A percentile compares a stretch with the other conserved stretches of the same genome.
Conservation (phyloP, 2,329 filamentous ascomycete species). For the Ophiognomonia clavigignenti-juglandacearum region DNA sequence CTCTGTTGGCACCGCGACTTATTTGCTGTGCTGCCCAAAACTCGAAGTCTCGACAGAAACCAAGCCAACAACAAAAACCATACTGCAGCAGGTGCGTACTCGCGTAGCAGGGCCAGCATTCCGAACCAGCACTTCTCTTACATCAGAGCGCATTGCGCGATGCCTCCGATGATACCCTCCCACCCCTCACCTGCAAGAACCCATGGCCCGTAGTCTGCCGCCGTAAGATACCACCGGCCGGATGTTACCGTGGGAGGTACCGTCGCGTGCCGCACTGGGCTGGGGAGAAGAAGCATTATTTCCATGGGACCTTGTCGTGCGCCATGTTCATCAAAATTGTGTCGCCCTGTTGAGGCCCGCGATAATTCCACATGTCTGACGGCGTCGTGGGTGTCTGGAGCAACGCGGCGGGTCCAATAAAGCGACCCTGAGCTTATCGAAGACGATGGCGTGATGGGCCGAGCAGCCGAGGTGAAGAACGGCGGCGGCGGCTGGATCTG, state of each 20-base stretch:
- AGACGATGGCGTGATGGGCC: conserved; percentile 11
- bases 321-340: no score
- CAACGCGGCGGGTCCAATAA: not conserved
- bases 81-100: no score
- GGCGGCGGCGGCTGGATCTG: not conserved
- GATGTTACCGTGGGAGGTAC: not conserved
- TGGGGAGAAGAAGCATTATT: not conserved
- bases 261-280: not conserved
- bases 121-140: not conserved
- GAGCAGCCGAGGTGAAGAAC: conserved; percentile 5
- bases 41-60: no score
- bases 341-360: no score
- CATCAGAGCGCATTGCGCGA: not conserved
- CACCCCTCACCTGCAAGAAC: conserved; percentile 1
- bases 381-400: not conserved
- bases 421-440: conserved; percentile 7
- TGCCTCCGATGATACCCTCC: conserved; percentile 8
- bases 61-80: no score
- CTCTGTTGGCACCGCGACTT: no score
- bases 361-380: not conserved
- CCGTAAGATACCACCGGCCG: not conserved
- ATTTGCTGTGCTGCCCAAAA: no score
- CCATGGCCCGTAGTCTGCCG: not conserved
- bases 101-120: not conserved
- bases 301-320: no score